phyloP scores from a whole-genome alignment of 1,284 basidiomycete genomes.

The Hemileia vastatrix region DNA sequence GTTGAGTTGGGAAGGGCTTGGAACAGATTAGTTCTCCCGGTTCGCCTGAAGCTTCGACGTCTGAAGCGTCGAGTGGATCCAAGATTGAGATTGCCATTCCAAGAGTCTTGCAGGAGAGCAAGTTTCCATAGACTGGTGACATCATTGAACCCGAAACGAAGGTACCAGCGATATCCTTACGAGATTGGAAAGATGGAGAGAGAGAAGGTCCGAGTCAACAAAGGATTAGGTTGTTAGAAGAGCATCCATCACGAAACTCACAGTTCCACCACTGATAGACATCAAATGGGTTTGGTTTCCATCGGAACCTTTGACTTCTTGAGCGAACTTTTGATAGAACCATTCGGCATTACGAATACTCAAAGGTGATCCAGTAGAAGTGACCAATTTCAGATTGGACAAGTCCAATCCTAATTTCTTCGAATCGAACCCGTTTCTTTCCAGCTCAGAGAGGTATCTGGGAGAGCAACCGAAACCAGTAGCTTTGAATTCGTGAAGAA shows the following conservation, averaged over 20 bases:
- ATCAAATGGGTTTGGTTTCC: constrained; percentile 24
- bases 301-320: not conserved
- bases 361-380: constrained; percentile 30
- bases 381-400: constrained; percentile 27
- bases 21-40: constrained; percentile 31
- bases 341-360: constrained; percentile 29
- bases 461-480: constrained; percentile 30
- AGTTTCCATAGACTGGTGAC: constrained; percentile 29
- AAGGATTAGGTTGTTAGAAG: too few species aligned
- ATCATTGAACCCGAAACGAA: constrained; percentile 25
- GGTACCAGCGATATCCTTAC: constrained; percentile 30
- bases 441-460: constrained; percentile 29
- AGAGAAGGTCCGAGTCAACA: too few species aligned
- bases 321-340: constrained; percentile 28
- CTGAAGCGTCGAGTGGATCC: constrained; percentile 30
- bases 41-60: constrained; percentile 26
- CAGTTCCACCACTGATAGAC: constrained; percentile 28
- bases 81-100: constrained; percentile 32
- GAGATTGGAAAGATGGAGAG: too few species aligned
- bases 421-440: constrained; percentile 8
- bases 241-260: too few species aligned
- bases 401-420: constrained; percentile 14
- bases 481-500: constrained; percentile 25
- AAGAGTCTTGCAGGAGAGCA: constrained; percentile 29
- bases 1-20: constrained; percentile 32